A percentile compares a stretch with the other conserved stretches of the same genome.
These are phyloP conservation scores for Cladosporium austrohemisphaericum DNA, from an alignment of 2,329 filamentous ascomycete genomes.

Conservation along the genomic window DNA sequence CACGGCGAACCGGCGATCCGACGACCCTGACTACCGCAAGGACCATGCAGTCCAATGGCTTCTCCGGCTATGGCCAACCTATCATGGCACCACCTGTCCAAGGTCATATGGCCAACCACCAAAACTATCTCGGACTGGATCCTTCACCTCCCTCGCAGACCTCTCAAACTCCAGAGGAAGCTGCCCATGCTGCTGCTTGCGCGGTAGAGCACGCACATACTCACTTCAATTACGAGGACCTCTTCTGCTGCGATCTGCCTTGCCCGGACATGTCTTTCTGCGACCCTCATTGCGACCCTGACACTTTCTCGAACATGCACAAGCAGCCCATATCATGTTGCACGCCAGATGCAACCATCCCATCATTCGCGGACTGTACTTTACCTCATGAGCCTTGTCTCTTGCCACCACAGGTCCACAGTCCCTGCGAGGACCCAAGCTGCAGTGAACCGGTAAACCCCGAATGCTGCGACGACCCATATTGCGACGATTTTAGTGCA, in stretches of 20 bases:
- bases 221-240: conserved; percentile 15
- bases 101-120: not conserved
- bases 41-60: conserved; percentile 15
- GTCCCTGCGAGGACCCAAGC: conserved; percentile 15
- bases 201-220: conserved; percentile 11
- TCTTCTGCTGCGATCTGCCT: conserved; percentile 16
- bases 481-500: conserved; percentile 27
- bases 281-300: conserved; percentile 13
- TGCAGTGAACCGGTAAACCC: conserved; percentile 12
- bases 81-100: conserved; percentile 7
- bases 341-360: not conserved
- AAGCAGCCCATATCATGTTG: conserved; percentile 14
- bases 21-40: conserved; percentile 14
- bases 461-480: conserved; percentile 31
- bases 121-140: not conserved
- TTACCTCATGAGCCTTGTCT: conserved; percentile 11
- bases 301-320: conserved; percentile 13
- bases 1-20: conserved; percentile 1
- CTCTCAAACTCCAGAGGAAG: conserved; percentile 5
- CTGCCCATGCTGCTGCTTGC: conserved; percentile 9
- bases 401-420: conserved; percentile 11
- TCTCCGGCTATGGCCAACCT: conserved; percentile 6
- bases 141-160: not conserved
- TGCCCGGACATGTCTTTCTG: conserved; percentile 14
- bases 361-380: conserved; percentile 3